Conservation (phyloP, 495 filamentous ascomycete species). For the Hypoxylon perforatum region DNA sequence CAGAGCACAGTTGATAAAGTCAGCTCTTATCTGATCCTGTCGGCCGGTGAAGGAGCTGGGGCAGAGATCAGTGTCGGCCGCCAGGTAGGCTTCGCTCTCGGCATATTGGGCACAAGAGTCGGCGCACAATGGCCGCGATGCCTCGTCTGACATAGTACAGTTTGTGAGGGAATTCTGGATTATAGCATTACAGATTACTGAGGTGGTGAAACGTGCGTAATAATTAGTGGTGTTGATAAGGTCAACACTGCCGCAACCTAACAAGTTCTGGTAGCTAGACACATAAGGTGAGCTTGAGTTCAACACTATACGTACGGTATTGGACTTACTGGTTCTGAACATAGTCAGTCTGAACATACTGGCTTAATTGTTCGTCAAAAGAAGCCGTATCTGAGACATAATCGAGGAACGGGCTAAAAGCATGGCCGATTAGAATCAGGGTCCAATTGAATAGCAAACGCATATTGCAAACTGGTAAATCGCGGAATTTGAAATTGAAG, state of each 20-base stretch:
- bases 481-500: background rate
- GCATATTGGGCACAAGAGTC: slow-evolving; percentile 89
- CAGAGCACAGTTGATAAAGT: slow-evolving; percentile 89
- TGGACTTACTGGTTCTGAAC: slow-evolving; percentile 76
- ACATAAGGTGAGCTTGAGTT: slow-evolving; percentile 31
- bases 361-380: slow-evolving; percentile 80
- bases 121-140: slow-evolving; percentile 85
- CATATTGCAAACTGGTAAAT: slow-evolving; percentile 6
- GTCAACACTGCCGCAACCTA: slow-evolving; percentile 84
- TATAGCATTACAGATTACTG: slow-evolving; percentile 93
- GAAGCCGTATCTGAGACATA: slow-evolving; percentile 77
- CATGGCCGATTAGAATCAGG: slow-evolving; percentile 27
- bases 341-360: slow-evolving; percentile 80
- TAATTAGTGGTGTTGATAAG: slow-evolving; percentile 82
- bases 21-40: slow-evolving; percentile 83
- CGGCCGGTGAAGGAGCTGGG: slow-evolving; percentile 69
- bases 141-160: slow-evolving; percentile 71
- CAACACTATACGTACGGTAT: background rate
- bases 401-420: slow-evolving; percentile 82
- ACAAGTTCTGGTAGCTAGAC: slow-evolving; percentile 74
- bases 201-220: slow-evolving; percentile 94
- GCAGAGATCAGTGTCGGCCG: slow-evolving; percentile 79
- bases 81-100: slow-evolving; percentile 84
- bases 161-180: slow-evolving; percentile 86
- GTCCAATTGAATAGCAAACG: slow-evolving; percentile 2